These are phyloP conservation scores for Agaricales sp. DNA, from an alignment of 1,284 basidiomycete genomes.

Conservation along the genomic window DNA sequence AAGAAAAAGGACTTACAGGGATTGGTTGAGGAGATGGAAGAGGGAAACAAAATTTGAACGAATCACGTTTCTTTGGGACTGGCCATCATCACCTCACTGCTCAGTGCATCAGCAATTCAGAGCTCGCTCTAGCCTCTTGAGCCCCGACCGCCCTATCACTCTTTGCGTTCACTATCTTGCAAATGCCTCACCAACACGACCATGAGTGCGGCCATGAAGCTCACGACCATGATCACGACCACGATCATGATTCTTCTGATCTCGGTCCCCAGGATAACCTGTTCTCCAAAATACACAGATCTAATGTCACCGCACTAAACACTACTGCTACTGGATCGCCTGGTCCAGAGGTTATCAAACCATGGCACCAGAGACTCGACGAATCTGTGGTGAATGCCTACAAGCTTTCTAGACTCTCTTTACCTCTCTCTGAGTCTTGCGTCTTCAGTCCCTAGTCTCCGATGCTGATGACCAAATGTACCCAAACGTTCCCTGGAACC, in stretches of 20 bases:
- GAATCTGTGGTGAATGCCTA: slow-evolving; percentile 51
- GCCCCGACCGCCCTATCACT: neutral
- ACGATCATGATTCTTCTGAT: slow-evolving; percentile 33
- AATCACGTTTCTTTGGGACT: neutral
- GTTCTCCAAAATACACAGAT: slow-evolving; percentile 56
- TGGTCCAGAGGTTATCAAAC: slow-evolving; percentile 55
- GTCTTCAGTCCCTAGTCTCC: slow-evolving; percentile 58
- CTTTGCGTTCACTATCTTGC: neutral
- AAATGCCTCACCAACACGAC: slow-evolving; percentile 24
- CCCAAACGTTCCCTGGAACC: slow-evolving; percentile 4
- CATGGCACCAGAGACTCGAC: slow-evolving; percentile 61
- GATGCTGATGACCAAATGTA: slow-evolving; percentile 80
- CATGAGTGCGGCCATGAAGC: slow-evolving; percentile 44
- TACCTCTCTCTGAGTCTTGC: slow-evolving; percentile 6
- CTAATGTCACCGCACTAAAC: slow-evolving; percentile 67
- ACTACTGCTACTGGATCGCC: slow-evolving; percentile 27
- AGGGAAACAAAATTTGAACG: neutral
- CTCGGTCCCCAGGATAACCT: slow-evolving; percentile 61
- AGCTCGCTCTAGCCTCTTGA: neutral
- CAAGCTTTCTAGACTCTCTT: too few relatives aligned
- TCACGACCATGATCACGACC: slow-evolving; percentile 44
- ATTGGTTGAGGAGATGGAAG: slow-evolving; percentile 10
- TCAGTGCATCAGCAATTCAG: too few relatives aligned
- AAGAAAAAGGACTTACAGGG: slow-evolving; percentile 36
- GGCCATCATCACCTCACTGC: neutral